Evolutionary conservation across 495 filamentous ascomycete species (phyloP).

Genomic region (Hypoxylon fragiforme): DNA sequence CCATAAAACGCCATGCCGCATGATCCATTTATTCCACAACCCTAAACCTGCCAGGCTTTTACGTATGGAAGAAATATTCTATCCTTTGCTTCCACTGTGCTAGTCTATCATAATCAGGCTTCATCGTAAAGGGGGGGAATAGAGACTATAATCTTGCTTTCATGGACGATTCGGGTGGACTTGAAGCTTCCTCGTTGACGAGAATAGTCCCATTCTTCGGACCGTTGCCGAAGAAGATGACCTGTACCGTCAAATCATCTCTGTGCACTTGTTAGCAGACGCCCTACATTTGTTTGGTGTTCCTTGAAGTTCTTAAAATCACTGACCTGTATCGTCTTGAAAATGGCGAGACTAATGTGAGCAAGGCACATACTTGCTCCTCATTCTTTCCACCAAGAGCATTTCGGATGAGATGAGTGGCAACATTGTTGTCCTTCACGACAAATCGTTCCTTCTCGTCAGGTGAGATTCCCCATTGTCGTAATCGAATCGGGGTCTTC

Average conservation of each 20-base stretch:
- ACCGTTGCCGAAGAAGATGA: constrained; percentile 94
- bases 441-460: constrained; percentile 77
- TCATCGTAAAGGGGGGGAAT: too few relatives aligned
- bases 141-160: constrained; percentile 49
- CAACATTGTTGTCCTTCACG: constrained; percentile 93
- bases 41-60: background rate
- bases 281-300: constrained; percentile 16
- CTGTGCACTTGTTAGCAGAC: constrained; percentile 17
- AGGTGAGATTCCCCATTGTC: constrained; percentile 77
- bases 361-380: constrained; percentile 90
- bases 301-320: background rate
- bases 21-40: constrained; percentile 5
- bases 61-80: too few relatives aligned
- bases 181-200: constrained; percentile 84
- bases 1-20: constrained; percentile 19
- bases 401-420: constrained; percentile 94
- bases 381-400: constrained; percentile 90
- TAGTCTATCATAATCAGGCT: constrained; percentile 4
- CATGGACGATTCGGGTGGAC: constrained; percentile 55
- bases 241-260: constrained; percentile 95
- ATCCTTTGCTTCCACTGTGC: too few relatives aligned
- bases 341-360: constrained; percentile 89
- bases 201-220: constrained; percentile 73
- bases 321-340: constrained; percentile 82
- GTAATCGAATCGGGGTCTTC: constrained; percentile 77